phyloP scores from a whole-genome alignment of 2,329 filamentous ascomycete species.

The Calonectria multiphialidica region DNA sequence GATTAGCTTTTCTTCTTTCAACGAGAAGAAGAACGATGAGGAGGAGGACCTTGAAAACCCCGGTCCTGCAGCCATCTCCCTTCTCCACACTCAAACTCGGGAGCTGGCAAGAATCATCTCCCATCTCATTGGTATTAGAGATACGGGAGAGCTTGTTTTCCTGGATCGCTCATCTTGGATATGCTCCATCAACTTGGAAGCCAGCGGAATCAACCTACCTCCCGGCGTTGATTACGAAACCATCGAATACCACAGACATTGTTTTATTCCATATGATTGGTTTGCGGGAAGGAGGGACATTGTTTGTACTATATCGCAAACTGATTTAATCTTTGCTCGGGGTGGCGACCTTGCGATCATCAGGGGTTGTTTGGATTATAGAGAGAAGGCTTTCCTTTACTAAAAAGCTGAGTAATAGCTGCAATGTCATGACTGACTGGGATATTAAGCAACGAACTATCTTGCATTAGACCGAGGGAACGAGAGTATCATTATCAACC shows the following conservation, averaged over 20 bases:
- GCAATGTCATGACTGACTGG: not conserved
- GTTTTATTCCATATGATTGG: slow-evolving; percentile 31
- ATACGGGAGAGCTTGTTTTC: slow-evolving; percentile 49
- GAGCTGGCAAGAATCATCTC: not conserved
- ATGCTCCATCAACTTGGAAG: slow-evolving; percentile 26
- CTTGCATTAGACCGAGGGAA: too few species aligned
- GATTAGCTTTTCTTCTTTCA: not conserved
- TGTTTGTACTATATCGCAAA: slow-evolving; percentile 15
- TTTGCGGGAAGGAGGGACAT: slow-evolving; percentile 26
- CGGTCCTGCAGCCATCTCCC: not conserved
- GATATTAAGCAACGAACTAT: too few species aligned
- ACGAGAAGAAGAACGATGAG: too few species aligned
- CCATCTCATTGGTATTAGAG: slow-evolving; percentile 45
- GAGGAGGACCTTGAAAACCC: not conserved
- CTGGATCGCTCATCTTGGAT: slow-evolving; percentile 40
- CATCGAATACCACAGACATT: slow-evolving; percentile 11
- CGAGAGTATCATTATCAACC: too few species aligned
- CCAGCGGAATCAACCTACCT: not conserved
- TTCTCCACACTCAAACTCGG: not conserved
- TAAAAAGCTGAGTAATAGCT: not conserved
- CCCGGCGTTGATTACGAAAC: not conserved
- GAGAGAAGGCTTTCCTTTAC: not conserved
- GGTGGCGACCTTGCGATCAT: slow-evolving; percentile 23
- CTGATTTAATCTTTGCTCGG: slow-evolving; percentile 26
- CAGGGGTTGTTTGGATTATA: slow-evolving; percentile 16